Conservation (phyloP, 306 rosid genomes). For the Aeschynomene evenia region DNA sequence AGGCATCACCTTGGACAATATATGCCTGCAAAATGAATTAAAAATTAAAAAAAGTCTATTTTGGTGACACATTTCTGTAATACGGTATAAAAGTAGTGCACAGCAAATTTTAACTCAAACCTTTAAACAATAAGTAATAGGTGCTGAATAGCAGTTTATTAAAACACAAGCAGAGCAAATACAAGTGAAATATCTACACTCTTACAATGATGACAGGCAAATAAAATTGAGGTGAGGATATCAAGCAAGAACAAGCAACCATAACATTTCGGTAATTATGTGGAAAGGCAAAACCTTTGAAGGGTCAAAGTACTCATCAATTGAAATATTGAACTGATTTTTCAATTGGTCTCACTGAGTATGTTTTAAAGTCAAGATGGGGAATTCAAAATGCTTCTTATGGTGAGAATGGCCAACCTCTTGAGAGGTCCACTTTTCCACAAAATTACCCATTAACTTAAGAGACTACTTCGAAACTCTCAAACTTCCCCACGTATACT, state of each 20-base stretch:
- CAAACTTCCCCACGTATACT: too few relatives aligned
- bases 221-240: not conserved
- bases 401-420: not conserved
- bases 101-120: not conserved
- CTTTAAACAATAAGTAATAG: not conserved
- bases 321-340: too few relatives aligned
- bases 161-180: slow-evolving; percentile 11
- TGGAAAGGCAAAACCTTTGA: not conserved
- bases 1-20: slow-evolving; percentile 80
- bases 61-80: not conserved
- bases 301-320: not conserved
- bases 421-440: not conserved
- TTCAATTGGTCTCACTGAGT: not conserved
- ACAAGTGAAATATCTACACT: not conserved
- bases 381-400: not conserved
- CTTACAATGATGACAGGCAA: slow-evolving; percentile 7
- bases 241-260: too few relatives aligned
- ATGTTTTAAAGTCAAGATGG: not conserved
- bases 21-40: slow-evolving; percentile 57
- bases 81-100: not conserved
- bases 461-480: not conserved
- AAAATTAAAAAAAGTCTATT: not conserved
- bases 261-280: not conserved
- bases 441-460: not conserved
- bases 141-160: slow-evolving; percentile 6